A percentile compares a stretch with the other conserved stretches of the same genome.
phyloP scores from a whole-genome alignment of 1,284 basidiomycete species.

The Moesziomyces aphidis region DNA sequence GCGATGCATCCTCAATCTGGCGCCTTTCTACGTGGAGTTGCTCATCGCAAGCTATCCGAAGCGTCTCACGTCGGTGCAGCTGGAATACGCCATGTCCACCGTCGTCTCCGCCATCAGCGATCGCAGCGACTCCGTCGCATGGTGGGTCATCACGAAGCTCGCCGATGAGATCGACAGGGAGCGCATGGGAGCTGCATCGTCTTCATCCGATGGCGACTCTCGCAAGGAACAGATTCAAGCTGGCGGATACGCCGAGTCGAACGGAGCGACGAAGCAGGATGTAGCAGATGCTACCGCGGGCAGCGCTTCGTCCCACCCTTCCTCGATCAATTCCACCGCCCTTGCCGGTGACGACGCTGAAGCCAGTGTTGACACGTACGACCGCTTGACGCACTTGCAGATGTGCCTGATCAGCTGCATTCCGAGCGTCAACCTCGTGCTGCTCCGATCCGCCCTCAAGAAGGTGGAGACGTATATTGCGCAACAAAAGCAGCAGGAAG shows the following conservation, averaged over 20 bases:
- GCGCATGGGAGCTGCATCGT: conserved; percentile 2
- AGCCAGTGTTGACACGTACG: conserved; percentile 13
- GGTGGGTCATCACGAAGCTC: conserved; percentile 58
- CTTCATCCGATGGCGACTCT: neutral
- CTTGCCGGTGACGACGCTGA: neutral
- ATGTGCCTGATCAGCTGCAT: conserved; percentile 52
- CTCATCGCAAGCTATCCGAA: conserved; percentile 48
- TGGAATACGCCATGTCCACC: conserved; percentile 57
- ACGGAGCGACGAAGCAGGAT: conserved; percentile 16
- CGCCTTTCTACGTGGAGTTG: conserved; percentile 62
- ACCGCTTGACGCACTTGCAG: conserved; percentile 35
- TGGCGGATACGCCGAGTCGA: conserved; percentile 19
- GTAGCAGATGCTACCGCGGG: conserved; percentile 9
- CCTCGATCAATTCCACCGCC: neutral
- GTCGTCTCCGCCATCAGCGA: conserved; percentile 59
- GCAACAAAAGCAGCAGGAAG: conserved; percentile 18
- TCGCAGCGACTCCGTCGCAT: conserved; percentile 57
- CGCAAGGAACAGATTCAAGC: conserved; percentile 4
- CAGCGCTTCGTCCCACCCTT: conserved; percentile 21
- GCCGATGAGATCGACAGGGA: conserved; percentile 44
- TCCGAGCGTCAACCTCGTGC: conserved; percentile 62
- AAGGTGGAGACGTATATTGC: conserved; percentile 54
- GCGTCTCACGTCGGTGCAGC: conserved; percentile 47
- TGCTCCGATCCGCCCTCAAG: conserved; percentile 57
- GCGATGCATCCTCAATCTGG: conserved; percentile 46